phyloP scores from a whole-genome alignment of 169 alveolate species.

The Fabrea salina region DNA sequence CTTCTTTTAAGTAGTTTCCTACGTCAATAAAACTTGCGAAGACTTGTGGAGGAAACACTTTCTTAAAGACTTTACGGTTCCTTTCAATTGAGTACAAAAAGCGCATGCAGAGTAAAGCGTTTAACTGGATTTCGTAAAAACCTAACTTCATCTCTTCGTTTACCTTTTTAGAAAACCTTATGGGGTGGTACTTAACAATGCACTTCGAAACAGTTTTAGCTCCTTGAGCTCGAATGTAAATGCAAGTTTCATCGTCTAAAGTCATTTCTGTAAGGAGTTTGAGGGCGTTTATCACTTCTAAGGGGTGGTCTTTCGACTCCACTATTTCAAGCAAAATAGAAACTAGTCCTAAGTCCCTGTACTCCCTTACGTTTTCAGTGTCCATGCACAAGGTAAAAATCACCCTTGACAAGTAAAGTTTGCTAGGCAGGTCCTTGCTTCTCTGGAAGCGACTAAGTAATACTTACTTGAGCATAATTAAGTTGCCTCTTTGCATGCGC shows the following conservation, averaged over 20 bases:
- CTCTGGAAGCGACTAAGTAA: not conserved
- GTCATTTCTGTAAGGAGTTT: conserved; percentile 45
- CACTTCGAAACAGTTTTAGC: conserved; percentile 39
- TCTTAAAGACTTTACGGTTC: conserved; percentile 64
- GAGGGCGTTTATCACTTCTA: conserved; percentile 21
- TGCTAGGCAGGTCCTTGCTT: not conserved
- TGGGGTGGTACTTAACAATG: conserved; percentile 43
- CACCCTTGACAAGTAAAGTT: conserved; percentile 1
- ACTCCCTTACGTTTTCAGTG: conserved; percentile 34
- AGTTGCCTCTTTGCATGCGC: conserved; percentile 25
- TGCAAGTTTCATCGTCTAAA: conserved; percentile 55
- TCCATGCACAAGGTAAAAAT: conserved; percentile 24
- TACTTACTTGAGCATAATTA: not conserved
- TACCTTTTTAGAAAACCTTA: not conserved
- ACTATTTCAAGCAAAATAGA: conserved; percentile 2
- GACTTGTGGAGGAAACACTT: conserved; percentile 66
- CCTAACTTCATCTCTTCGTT: conserved; percentile 39
- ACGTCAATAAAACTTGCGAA: conserved; percentile 74
- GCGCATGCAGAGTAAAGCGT: conserved; percentile 58
- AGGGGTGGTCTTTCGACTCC: not conserved
- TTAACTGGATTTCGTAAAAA: conserved; percentile 55
- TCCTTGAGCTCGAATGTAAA: conserved; percentile 51
- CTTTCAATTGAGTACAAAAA: conserved; percentile 59
- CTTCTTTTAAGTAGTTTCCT: conserved; percentile 63
- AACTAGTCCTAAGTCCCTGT: conserved; percentile 31